These are phyloP conservation scores for Exophiala sp. DNA, from an alignment of 2,329 filamentous ascomycete genomes.

Conservation along the genomic window DNA sequence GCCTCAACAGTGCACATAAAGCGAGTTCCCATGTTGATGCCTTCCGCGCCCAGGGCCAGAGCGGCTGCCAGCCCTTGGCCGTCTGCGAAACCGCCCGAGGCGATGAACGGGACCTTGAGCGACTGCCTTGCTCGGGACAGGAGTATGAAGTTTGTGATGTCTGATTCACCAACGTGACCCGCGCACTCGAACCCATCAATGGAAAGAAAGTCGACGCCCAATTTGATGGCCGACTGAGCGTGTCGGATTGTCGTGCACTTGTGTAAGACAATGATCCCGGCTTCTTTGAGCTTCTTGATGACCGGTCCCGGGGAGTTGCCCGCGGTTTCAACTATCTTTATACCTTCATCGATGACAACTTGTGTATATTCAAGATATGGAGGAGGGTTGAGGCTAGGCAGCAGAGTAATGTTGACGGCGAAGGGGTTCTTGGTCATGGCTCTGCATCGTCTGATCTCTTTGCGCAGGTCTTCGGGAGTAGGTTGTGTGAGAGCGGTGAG, in stretches of 20 bases:
- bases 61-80: conserved; percentile 89
- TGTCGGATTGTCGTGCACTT: conserved; percentile 97
- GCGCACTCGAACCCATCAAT: conserved; percentile 99
- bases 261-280: conserved; percentile 74
- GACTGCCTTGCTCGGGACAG: conserved; percentile 77
- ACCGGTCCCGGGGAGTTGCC: conserved; percentile 87
- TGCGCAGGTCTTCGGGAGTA: conserved; percentile 81
- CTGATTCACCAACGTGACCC: conserved; percentile 53
- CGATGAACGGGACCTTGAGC: conserved; percentile 84
- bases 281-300: conserved; percentile 79
- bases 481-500: conserved; percentile 72
- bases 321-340: conserved; percentile 87
- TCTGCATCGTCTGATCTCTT: conserved; percentile 83
- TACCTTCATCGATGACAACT: conserved; percentile 86
- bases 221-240: conserved; percentile 81
- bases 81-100: conserved; percentile 91
- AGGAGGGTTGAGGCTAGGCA: conserved; percentile 81
- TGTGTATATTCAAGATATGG: conserved; percentile 90
- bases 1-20: conserved; percentile 96
- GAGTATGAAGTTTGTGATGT: conserved; percentile 56
- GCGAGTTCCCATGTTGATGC: conserved; percentile 96
- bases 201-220: conserved; percentile 91
- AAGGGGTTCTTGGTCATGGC: conserved; percentile 62
- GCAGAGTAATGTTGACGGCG: conserved; percentile 89
- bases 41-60: conserved; percentile 79